A percentile compares a stretch with the other conserved stretches of the same genome.
Evolutionary conservation across 139 green algal species (phyloP).

Genomic region (Tetratostichococcus sp.): DNA sequence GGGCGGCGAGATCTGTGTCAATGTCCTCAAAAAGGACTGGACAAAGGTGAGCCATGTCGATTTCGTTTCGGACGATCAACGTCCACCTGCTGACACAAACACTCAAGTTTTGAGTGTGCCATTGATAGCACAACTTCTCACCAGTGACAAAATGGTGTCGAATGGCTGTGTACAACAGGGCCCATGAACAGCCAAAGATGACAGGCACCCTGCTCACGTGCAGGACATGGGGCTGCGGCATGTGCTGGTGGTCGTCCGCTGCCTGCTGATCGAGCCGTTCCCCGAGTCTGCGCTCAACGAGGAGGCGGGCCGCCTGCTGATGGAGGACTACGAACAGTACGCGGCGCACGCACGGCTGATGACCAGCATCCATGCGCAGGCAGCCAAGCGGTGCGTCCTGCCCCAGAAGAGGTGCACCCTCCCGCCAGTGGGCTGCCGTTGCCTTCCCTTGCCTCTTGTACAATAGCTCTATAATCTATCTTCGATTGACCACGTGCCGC

Average conservation of each 20-base stretch:
- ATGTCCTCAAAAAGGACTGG: conserved; percentile 97
- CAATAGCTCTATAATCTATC: too few species aligned
- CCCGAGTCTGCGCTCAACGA: conserved; percentile 97
- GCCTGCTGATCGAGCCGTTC: conserved; percentile 95
- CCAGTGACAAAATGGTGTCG: too few species aligned
- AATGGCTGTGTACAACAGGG: too few species aligned
- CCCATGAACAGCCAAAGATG: too few species aligned
- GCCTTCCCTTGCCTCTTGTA: too few species aligned
- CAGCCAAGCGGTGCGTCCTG: conserved; percentile 15
- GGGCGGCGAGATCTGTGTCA: conserved; percentile 95
- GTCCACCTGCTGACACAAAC: too few species aligned
- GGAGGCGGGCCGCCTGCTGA: conserved; percentile 90
- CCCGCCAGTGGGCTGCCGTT: too few species aligned
- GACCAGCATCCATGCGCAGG: conserved; percentile 81
- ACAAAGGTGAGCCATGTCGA: conserved; percentile 22
- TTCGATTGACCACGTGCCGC: too few species aligned
- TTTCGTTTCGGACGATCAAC: too few species aligned
- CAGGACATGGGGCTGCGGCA: conserved; percentile 77
- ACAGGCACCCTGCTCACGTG: too few species aligned
- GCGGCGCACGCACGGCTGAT: conserved; percentile 80
- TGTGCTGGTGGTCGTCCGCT: conserved; percentile 85
- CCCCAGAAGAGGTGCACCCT: not conserved
- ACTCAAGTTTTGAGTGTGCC: too few species aligned
- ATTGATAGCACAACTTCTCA: too few species aligned
- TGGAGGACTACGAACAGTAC: conserved; percentile 88